Base-by-base conservation (phyloP, 768 basidiomycete species). In the Macrolepiota dolichaula region DNA sequence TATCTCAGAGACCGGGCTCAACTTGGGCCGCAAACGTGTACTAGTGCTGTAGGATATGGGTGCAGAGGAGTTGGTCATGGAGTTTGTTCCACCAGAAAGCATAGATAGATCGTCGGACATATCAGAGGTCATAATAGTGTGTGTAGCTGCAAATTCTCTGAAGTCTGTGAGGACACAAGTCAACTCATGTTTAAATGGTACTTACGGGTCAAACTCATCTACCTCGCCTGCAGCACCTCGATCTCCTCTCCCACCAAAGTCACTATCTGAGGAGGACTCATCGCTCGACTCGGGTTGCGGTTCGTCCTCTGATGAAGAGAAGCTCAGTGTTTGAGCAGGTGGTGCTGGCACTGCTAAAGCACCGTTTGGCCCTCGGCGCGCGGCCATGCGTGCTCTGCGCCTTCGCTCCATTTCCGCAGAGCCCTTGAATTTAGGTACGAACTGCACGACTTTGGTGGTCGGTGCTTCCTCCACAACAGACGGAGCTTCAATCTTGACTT, bases 391-490 rank as follows among this genome's bases (percentile, higher is more conserved):
- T 42, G 81, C 72, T 58, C 81, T 80, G 25, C 92, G 74, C 15
- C 91, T 78, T 3, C 81, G 84, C 64, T 92, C 92, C 91, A 93
- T 93, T 70, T 94, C 91, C n/a, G 85, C 91, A 0, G 89, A 88
- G 7, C 89, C 87, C 65, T 86, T 89, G 75, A 94, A 93, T 54
- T 83, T 87, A 17, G 92, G 92, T 25, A 89, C 77, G 66, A 92
- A 92, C 56, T 81, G 84, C 4, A 81, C 74, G 12, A 75, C 81
- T 62, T 83, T 86, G 12, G 79, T 65, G 3, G 80, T 81, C 19
- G 79, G 83, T 0, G 71, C 72, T 55, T 81, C 80, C 51, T 77
- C 79, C 3, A 72, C 69, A 10, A 71, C 72, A 1, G 77, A 75
- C 6, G 79, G 74, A 55, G 71, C 74, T 47, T 81, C 78, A 7